These are phyloP conservation scores for Penicillium nordicum DNA, from an alignment of 2,329 filamentous ascomycete species.

Conservation along the genomic window DNA sequence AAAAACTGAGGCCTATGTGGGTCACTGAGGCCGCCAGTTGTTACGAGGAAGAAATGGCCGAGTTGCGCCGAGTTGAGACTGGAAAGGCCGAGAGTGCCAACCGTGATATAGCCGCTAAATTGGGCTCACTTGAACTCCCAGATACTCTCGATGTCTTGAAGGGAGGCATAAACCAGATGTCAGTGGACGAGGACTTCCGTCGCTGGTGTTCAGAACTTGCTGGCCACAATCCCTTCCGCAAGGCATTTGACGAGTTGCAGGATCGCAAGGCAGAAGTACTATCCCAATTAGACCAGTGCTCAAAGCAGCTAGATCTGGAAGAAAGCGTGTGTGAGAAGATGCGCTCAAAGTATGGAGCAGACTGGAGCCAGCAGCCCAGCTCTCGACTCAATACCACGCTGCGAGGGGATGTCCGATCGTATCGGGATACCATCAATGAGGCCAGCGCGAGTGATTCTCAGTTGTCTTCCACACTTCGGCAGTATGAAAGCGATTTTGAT, in stretches of 20 bases:
- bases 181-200: conserved; percentile 85
- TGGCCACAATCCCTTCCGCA: conserved; percentile 73
- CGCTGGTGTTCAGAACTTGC: conserved; percentile 93
- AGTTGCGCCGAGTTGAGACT: conserved; percentile 86
- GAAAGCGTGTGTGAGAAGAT: conserved; percentile 99
- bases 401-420: conserved; percentile 80
- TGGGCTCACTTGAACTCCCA: conserved; percentile 90
- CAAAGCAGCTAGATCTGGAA: conserved; percentile 91
- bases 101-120: conserved; percentile 88
- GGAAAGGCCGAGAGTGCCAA: conserved; percentile 91
- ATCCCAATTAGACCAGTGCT: conserved; percentile 69
- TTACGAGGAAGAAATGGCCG: conserved; percentile 98
- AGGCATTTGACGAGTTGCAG: conserved; percentile 74
- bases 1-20: conserved; percentile 91
- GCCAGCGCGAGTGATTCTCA: conserved; percentile 82
- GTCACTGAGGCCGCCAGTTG: conserved; percentile 95
- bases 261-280: conserved; percentile 74
- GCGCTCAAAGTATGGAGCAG: conserved; percentile 90
- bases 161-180: conserved; percentile 82
- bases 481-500: conserved; percentile 84
- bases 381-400: conserved; percentile 83
- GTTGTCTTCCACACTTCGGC: conserved; percentile 75
- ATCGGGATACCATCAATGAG: conserved; percentile 84
- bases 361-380: conserved; percentile 97
- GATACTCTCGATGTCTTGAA: conserved; percentile 87